phyloP scores from a whole-genome alignment of 192 early-diverging fungal genomes.

The Umbelopsis isabellina region DNA sequence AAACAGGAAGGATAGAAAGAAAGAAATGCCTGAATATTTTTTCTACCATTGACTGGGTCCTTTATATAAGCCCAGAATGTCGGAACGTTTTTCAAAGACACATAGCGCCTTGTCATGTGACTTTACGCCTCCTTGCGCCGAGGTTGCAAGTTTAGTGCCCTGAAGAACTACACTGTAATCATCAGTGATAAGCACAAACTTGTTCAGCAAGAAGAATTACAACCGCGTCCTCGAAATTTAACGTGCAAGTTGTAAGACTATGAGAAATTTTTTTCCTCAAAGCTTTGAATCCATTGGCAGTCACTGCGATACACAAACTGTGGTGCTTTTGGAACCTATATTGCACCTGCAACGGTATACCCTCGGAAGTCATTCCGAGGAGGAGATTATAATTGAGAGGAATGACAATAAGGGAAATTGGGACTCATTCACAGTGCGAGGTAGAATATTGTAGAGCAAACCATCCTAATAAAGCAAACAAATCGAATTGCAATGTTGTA shows the following conservation, averaged over 20 bases:
- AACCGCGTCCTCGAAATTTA: no score
- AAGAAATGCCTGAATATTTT: background rate
- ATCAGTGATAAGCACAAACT: no score
- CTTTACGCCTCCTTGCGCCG: background rate
- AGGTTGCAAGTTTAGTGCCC: no score
- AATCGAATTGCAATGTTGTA: no score
- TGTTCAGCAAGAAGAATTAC: no score
- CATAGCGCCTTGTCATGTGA: conserved; percentile 15
- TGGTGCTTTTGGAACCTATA: background rate
- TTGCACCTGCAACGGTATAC: background rate
- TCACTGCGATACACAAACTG: background rate
- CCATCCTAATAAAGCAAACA: no score
- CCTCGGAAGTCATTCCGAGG: conserved; percentile 16
- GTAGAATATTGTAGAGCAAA: no score
- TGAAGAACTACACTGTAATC: no score
- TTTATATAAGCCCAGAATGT: background rate
- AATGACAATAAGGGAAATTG: background rate
- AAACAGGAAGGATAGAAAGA: background rate
- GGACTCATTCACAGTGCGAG: no score
- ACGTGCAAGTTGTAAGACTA: no score
- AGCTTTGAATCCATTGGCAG: background rate
- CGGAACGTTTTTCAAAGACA: background rate
- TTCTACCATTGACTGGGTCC: background rate
- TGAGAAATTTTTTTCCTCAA: no score
- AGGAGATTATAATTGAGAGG: background rate